Percentiles rank a stretch among this genome's conserved stretches.
Conservation (phyloP, 2,329 filamentous ascomycete species). For the Aspergillus fumigatus region DNA sequence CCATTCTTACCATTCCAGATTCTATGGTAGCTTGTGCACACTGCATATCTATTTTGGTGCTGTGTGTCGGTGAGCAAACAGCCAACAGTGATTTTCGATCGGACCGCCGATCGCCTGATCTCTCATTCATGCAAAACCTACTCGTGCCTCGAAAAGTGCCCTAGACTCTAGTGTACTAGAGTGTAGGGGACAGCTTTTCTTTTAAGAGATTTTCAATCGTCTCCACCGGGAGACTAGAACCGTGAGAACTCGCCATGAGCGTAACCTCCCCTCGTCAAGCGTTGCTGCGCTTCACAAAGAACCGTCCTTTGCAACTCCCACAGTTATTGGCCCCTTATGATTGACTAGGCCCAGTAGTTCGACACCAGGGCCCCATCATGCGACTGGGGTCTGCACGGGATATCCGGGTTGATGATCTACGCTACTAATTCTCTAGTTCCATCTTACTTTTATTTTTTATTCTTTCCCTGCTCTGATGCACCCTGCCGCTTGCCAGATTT, state of each 20-base stretch:
- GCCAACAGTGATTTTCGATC: slow-evolving; percentile 19
- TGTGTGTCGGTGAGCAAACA: slow-evolving; percentile 27
- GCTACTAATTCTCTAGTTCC: slow-evolving; percentile 31
- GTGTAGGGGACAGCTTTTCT: slow-evolving; percentile 5
- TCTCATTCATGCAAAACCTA: slow-evolving; percentile 20
- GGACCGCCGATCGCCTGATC: slow-evolving; percentile 27
- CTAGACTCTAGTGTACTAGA: slow-evolving; percentile 3
- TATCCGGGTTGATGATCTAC: slow-evolving; percentile 29
- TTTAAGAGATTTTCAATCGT: slow-evolving; percentile 11
- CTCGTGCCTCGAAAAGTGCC: slow-evolving; percentile 21
- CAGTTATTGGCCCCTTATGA: slow-evolving; percentile 22
- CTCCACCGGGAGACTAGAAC: slow-evolving; percentile 9
- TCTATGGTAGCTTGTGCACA: not conserved
- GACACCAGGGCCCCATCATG: slow-evolving; percentile 22
- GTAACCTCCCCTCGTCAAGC: slow-evolving; percentile 11
- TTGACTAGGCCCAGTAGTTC: slow-evolving; percentile 26
- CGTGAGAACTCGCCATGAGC: slow-evolving; percentile 10
- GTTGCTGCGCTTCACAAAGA: slow-evolving; percentile 10
- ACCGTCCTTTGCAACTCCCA: slow-evolving; percentile 7
- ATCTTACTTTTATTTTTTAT: slow-evolving; percentile 19
- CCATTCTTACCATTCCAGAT: not conserved
- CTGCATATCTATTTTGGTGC: slow-evolving; percentile 13
- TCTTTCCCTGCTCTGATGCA: slow-evolving; percentile 22
- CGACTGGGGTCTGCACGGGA: slow-evolving; percentile 32
- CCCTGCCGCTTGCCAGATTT: slow-evolving; percentile 29